phyloP scores from a whole-genome alignment of 768 basidiomycete genomes.

The Xerocomus spinulosus region DNA sequence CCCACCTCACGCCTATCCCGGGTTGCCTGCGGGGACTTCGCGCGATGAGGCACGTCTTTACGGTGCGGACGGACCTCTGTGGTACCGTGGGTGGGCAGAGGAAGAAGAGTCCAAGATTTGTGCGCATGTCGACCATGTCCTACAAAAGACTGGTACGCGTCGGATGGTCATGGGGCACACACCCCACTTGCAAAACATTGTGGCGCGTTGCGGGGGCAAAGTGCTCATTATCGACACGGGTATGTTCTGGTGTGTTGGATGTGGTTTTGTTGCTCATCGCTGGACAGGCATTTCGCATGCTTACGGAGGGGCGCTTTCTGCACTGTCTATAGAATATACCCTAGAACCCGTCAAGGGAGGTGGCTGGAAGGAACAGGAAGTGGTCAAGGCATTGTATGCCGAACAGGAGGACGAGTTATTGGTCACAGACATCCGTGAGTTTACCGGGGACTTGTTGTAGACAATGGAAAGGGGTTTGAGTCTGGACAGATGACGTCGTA shows the following conservation, averaged over 20 bases:
- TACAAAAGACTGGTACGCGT: conserved; percentile 72
- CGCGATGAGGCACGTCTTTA: conserved; percentile 69
- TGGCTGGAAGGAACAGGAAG: conserved; percentile 34
- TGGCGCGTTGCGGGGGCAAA: conserved; percentile 84
- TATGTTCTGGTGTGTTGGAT: conserved; percentile 21
- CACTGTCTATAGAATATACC: conserved; percentile 81
- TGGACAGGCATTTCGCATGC: conserved; percentile 84
- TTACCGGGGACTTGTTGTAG: conserved; percentile 22
- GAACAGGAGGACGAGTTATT: conserved; percentile 31
- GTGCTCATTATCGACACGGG: conserved; percentile 96
- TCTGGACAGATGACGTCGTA: conserved; percentile 20
- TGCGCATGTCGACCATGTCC: conserved; percentile 61
- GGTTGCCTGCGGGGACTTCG: conserved; percentile 63
- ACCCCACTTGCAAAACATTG: conserved; percentile 83
- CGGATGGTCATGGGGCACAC: conserved; percentile 97
- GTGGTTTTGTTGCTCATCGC: conserved; percentile 8
- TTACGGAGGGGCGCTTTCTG: conserved; percentile 90
- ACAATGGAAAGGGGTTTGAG: conserved; percentile 7
- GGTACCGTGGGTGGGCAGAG: conserved; percentile 93
- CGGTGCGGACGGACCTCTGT: conserved; percentile 74
- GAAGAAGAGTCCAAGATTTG: conserved; percentile 69
- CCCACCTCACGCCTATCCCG: conserved; percentile 72
- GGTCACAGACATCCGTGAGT: conserved; percentile 22
- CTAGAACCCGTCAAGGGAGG: conserved; percentile 53
- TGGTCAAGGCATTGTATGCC: conserved; percentile 34